These are phyloP conservation scores for Ogataea trehalophila DNA, from an alignment of 805 yeast genomes.

Conservation along the genomic window DNA sequence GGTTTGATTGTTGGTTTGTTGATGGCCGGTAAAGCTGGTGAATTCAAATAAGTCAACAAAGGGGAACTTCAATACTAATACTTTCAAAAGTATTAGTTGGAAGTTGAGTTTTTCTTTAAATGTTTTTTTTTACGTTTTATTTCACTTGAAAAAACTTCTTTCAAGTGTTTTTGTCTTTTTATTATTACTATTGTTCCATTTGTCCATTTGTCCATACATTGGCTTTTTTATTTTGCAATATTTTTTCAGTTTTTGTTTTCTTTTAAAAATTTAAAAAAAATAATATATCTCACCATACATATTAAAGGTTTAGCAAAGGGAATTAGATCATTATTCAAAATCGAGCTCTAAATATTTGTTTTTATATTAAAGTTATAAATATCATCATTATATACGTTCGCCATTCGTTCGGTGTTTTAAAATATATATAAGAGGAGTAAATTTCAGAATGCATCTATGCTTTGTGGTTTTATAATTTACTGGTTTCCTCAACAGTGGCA, in stretches of 20 bases:
- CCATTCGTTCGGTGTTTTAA: too few species aligned
- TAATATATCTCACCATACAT: not conserved
- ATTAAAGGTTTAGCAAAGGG: too few species aligned
- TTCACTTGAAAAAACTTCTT: not conserved
- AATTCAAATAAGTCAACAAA: slow-evolving; percentile 47
- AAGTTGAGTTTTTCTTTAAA: too few species aligned
- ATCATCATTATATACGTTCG: too few species aligned
- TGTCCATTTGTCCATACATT: not conserved
- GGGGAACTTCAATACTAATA: not conserved
- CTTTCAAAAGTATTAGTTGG: not conserved
- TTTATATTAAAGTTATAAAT: too few species aligned
- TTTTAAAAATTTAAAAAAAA: not conserved
- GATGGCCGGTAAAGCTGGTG: slow-evolving; percentile 95
- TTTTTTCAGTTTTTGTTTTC: not conserved
- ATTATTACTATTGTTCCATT: not conserved
- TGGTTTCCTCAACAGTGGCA: slow-evolving; percentile 49
- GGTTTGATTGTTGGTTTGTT: slow-evolving; percentile 95
- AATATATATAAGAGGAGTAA: not conserved
- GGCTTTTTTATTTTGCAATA: not conserved
- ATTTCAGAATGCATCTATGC: not conserved
- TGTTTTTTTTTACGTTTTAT: not conserved
- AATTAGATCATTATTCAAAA: too few species aligned
- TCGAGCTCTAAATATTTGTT: too few species aligned
- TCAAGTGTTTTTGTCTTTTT: not conserved
- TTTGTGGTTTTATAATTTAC: slow-evolving; percentile 16